These are phyloP conservation scores for Zanthoxylum bungeanum DNA, from an alignment of 345 rosid species.

Conservation along the genomic window DNA sequence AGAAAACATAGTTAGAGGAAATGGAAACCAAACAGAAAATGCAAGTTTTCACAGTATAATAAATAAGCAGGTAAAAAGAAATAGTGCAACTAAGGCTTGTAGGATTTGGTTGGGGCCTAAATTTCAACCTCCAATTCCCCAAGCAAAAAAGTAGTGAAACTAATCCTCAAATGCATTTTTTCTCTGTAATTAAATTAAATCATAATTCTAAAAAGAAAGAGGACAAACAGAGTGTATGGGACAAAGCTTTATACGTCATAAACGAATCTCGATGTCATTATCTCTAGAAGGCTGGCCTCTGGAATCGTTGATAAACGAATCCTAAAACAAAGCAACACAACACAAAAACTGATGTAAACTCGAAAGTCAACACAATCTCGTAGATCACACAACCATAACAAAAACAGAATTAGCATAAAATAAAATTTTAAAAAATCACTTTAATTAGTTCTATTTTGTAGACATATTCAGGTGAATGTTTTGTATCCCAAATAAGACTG, in stretches of 20 bases:
- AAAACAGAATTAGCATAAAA: no score
- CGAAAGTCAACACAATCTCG: no score
- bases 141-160: not conserved
- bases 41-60: not conserved
- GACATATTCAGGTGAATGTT: not conserved
- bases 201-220: not conserved
- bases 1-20: conserved; percentile 4
- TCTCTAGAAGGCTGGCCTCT: conserved; percentile 26
- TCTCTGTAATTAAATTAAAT: not conserved
- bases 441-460: not conserved
- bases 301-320: conserved; percentile 44
- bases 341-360: no score
- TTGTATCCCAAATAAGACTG: not conserved
- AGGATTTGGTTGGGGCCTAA: not conserved
- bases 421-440: not conserved
- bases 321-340: conserved; percentile 37
- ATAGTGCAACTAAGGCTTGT: not conserved
- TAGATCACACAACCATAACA: not conserved
- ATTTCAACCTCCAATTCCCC: not conserved
- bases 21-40: not conserved
- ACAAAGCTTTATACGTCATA: not conserved
- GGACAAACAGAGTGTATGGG: not conserved
- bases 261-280: conserved; percentile 63
- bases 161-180: not conserved
- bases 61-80: not conserved